Evolutionary conservation across 2,329 filamentous ascomycete species (phyloP), one percentile per base, ranked within the genome.

Genomic region (Taxawa tesnikishii): DNA sequence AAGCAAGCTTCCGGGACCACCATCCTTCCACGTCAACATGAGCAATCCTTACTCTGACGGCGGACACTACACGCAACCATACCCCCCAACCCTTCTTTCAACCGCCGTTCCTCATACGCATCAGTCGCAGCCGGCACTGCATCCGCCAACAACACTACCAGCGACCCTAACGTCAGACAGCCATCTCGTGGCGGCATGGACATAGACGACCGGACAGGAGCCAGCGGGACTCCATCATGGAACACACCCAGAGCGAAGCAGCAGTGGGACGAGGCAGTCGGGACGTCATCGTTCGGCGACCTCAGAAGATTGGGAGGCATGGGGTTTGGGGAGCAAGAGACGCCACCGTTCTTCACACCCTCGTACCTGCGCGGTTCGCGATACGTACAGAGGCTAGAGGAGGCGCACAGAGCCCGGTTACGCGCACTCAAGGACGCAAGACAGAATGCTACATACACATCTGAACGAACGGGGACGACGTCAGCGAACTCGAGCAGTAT

Each of bases 311-410:
- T 6, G 25, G 26, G 48, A 43, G 41, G 47, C 11, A 40, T 44
- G 32, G 33, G 47, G 40, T 27, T 33, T 15, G 30, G 13, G 27
- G 26, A n/a, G n/a, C 18, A 32, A 16, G 29, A 42, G 43, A 51
- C 41, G 54, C 65, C 36, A 46, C 56, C 36, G 5, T 88, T 88
- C 63, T 85, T 94, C 55, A 69, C 78, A 8, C 88, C 88, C 1
- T 85, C 83, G 4, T 94, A 94, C 57, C 69, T 96, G 27, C 67
- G 68, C 43, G 73, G 73, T 24, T 88, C 84, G 10, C 73, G 75
- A 47, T 87, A 94, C 55, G 74, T 88, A 32, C 71, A 79, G 45
- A 76, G 73, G 51, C 66, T 94, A 29, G 74, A 81, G 45, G 75
- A 83, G 39, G 73, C 70, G 36, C 70, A 85, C 52, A 71, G 65